These are phyloP conservation scores for Byssochlamys sp. DNA, from an alignment of 2,329 filamentous ascomycete species.

Conservation along the genomic window DNA sequence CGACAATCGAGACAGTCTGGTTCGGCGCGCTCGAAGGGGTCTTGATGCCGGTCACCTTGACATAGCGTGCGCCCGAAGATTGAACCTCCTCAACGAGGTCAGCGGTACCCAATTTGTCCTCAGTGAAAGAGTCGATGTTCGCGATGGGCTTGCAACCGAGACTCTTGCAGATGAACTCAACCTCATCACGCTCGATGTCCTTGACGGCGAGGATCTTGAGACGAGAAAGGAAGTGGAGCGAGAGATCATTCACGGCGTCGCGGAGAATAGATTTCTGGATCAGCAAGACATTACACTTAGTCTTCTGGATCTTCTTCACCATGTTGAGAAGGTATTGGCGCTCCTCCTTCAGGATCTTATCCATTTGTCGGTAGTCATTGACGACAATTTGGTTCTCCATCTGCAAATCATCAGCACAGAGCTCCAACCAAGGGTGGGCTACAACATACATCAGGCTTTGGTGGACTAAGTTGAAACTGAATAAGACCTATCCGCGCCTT, in stretches of 20 bases:
- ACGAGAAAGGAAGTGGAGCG: conserved; percentile 92
- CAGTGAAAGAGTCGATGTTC: conserved; percentile 94
- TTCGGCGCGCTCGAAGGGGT: conserved; percentile 48
- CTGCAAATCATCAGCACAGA: conserved; percentile 33
- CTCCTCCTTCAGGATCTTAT: conserved; percentile 99
- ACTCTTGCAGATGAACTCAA: conserved; percentile 98
- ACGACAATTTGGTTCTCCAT: conserved; percentile 99
- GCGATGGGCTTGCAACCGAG: conserved; percentile 98
- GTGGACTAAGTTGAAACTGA: conserved; percentile 95
- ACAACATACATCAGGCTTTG: conserved; percentile 76
- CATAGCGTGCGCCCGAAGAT: conserved; percentile 76
- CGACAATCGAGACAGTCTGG: conserved; percentile 86
- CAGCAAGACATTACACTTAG: conserved; percentile 95
- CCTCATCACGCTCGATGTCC: conserved; percentile 96
- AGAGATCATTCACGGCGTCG: conserved; percentile 94
- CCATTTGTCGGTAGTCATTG: conserved; percentile 99
- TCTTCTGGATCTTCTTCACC: conserved; percentile 99
- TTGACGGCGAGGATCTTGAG: conserved; percentile 92
- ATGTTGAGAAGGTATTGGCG: conserved; percentile 95
- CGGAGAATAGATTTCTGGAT: conserved; percentile 98
- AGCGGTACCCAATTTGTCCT: conserved; percentile 91
- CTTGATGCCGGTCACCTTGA: conserved; percentile 90
- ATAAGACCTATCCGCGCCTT: conserved; percentile 95
- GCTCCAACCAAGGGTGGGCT: background rate
- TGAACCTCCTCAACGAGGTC: conserved; percentile 90